Conservation (phyloP, 345 rosid genomes). For the Eutrema heterophyllum region DNA sequence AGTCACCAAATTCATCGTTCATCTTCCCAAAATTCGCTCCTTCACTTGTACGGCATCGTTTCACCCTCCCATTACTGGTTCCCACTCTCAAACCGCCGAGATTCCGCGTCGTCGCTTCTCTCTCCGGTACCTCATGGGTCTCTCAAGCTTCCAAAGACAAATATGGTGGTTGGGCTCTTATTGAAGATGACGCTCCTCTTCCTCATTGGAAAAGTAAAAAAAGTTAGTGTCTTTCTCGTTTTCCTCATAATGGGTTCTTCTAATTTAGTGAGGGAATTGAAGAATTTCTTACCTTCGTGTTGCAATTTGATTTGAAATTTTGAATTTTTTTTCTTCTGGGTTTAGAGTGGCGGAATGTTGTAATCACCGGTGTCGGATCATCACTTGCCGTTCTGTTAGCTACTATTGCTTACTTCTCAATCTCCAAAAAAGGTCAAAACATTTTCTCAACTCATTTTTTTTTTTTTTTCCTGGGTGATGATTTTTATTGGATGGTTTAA, state of each 20-base stretch:
- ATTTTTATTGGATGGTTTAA: not conserved
- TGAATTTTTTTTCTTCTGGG: not conserved
- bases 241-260: not conserved
- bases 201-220: slow-evolving; percentile 19
- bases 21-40: slow-evolving; percentile 29
- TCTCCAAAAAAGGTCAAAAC: slow-evolving; percentile 47
- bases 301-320: not conserved
- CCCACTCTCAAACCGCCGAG: slow-evolving; percentile 27
- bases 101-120: slow-evolving; percentile 39
- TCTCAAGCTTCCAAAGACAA: slow-evolving; percentile 32
- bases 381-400: slow-evolving; percentile 49
- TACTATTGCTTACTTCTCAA: slow-evolving; percentile 52
- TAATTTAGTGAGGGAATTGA: not conserved
- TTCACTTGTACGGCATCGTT: slow-evolving; percentile 39
- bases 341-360: slow-evolving; percentile 43
- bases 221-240: slow-evolving; percentile 34
- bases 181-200: slow-evolving; percentile 35
- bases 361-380: slow-evolving; percentile 49
- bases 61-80: slow-evolving; percentile 22
- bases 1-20: slow-evolving; percentile 22
- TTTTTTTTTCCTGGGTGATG: not conserved
- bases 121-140: slow-evolving; percentile 50
- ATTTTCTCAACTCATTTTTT: not conserved
- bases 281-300: not conserved
- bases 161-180: slow-evolving; percentile 64